phyloP scores from a whole-genome alignment of 495 filamentous ascomycete species.

The Cairneyella variabilis region DNA sequence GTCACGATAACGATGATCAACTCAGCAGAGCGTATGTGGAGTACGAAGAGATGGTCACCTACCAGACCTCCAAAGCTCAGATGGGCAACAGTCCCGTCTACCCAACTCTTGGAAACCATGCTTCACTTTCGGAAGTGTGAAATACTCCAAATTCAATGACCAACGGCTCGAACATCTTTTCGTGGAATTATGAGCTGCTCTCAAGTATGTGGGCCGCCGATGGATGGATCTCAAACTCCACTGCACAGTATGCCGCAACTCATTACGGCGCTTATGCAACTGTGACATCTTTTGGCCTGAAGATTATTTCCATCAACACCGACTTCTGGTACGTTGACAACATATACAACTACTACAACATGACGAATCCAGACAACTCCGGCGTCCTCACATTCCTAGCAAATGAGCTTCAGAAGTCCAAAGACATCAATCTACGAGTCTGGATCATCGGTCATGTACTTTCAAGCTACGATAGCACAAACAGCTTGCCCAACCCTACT shows the following conservation, averaged over 20 bases:
- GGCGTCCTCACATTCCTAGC: conserved; percentile 34
- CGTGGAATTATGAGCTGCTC: conserved; percentile 33
- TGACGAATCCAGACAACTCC: conserved; percentile 32
- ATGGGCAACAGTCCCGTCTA: conserved; percentile 45
- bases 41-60: conserved; percentile 43
- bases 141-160: neutral
- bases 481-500: conserved; percentile 30
- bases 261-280: conserved; percentile 31
- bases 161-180: no score
- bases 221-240: conserved; percentile 25
- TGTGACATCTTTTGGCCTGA: conserved; percentile 27
- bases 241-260: conserved; percentile 19
- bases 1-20: conserved; percentile 42
- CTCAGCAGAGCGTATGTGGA: conserved; percentile 39
- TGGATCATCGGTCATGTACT: conserved; percentile 37
- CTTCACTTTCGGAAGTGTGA: conserved; percentile 40
- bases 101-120: conserved; percentile 44
- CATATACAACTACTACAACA: conserved; percentile 37
- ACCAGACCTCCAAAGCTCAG: conserved; percentile 42
- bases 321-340: conserved; percentile 29
- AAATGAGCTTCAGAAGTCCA: conserved; percentile 33
- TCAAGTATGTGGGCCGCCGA: conserved; percentile 27
- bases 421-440: conserved; percentile 33
- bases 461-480: conserved; percentile 31
- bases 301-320: conserved; percentile 33